phyloP scores from a whole-genome alignment of 768 basidiomycete genomes.

The Chalciporus pseudorubinellus region DNA sequence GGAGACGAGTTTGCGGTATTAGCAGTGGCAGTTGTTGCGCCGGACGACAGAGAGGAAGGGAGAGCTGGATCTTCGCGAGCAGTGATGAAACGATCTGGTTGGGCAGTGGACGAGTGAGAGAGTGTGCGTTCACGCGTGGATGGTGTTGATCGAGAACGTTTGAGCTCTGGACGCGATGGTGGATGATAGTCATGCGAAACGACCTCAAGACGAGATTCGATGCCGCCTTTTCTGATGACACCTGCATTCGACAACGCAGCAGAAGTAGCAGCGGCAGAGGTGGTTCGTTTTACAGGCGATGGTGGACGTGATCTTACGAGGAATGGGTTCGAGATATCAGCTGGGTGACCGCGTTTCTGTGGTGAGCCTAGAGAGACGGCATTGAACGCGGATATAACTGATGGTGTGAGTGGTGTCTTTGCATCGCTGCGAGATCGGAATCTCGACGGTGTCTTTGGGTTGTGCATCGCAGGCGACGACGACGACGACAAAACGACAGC shows the following conservation, averaged over 20 bases:
- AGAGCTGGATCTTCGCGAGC: constrained; percentile 53
- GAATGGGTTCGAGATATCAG: constrained; percentile 64
- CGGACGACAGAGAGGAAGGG: constrained; percentile 63
- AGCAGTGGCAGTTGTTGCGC: constrained; percentile 39
- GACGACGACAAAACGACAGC: neutral
- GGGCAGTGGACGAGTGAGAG: constrained; percentile 41
- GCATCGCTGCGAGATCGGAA: constrained; percentile 49
- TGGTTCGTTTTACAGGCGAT: constrained; percentile 65
- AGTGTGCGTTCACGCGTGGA: constrained; percentile 41
- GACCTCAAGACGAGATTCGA: constrained; percentile 75
- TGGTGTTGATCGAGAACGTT: constrained; percentile 73
- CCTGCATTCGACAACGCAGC: constrained; percentile 64
- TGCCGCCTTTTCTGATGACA: constrained; percentile 72
- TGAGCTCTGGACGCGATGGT: constrained; percentile 53
- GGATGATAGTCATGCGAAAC: constrained; percentile 76
- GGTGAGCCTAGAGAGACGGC: constrained; percentile 34
- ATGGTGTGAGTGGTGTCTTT: constrained; percentile 48
- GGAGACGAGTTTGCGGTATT: constrained; percentile 56
- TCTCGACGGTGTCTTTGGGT: constrained; percentile 47
- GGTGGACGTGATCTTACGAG: constrained; percentile 52
- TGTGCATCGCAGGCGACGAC: constrained; percentile 17
- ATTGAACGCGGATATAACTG: constrained; percentile 39
- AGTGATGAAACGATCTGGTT: constrained; percentile 73
- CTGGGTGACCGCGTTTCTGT: constrained; percentile 32
- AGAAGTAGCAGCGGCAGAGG: constrained; percentile 47